Evolutionary conservation across 148 eudicot genomes (phyloP).

Genomic region (Rhododendron ovatum): DNA sequence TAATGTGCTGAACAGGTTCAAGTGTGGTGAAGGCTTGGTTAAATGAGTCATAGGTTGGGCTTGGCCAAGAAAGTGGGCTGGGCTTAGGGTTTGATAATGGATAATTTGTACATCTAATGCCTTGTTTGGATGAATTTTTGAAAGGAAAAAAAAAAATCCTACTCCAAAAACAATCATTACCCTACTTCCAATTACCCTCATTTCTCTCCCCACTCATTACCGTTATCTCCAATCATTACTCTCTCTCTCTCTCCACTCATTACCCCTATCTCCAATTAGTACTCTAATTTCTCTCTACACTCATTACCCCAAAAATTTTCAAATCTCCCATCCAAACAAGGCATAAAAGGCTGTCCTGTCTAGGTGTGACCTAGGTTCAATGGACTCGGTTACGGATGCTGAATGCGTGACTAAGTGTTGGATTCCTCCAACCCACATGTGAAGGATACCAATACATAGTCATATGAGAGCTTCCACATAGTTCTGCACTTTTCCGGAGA

Average conservation of each 20-base stretch:
- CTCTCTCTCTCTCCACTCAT: too few relatives aligned
- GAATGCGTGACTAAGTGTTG: not conserved
- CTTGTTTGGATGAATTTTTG: too few relatives aligned
- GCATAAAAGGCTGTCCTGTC: not conserved
- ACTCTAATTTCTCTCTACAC: too few relatives aligned
- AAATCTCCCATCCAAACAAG: too few relatives aligned
- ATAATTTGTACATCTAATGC: not conserved
- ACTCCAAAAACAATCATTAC: too few relatives aligned
- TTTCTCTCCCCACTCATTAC: too few relatives aligned
- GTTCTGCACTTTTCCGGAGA: not conserved
- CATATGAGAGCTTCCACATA: not conserved
- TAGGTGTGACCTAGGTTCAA: not conserved
- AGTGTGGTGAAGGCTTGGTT: not conserved
- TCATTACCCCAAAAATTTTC: too few relatives aligned
- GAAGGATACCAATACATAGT: not conserved
- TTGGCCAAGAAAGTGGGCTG: not conserved
- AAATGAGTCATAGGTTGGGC: not conserved
- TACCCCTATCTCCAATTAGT: too few relatives aligned
- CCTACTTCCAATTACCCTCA: too few relatives aligned
- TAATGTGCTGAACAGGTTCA: not conserved
- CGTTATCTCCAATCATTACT: too few relatives aligned
- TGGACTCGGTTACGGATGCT: not conserved
- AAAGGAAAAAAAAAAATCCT: too few relatives aligned
- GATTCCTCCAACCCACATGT: not conserved
- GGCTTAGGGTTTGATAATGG: not conserved